Base-by-base conservation (phyloP, 2,329 filamentous ascomycete genomes). In the Chaetomium globosum region DNA sequence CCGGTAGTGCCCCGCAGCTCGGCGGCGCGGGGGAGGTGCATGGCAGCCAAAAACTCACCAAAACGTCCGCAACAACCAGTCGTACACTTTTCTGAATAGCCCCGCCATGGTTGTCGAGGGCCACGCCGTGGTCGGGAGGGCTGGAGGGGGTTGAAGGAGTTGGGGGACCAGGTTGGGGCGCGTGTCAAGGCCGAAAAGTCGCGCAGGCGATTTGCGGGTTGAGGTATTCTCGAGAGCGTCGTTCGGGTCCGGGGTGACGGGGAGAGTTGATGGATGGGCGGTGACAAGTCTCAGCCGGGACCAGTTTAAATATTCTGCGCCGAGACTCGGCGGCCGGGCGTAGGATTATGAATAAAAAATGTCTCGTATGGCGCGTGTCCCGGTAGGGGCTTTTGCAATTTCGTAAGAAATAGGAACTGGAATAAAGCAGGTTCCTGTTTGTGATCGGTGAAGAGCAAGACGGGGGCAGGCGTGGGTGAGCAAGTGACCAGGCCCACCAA, bases 11-110 rank as follows among this genome's bases (percentile, higher is more conserved):
- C 70, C 71, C 73, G 73, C 71, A 70, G 63, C 69, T 63, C 67
- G 64, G 64, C 30, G 63, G 49, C 46, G 67, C 59, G 52, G 53
- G 61, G 61, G 64, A 54, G 61, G 43, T 66, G 59, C 63, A 66
- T 70, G 63, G 69, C 65, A 61, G 65, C 65, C 61, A 63, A 43
- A 39, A 61, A 85, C 87, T 83, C 75, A 98, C 94, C 95, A 99
- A 81, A 99, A 98, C 75, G 95, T 91, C 83, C 94, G 89, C 81
- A 99, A 82, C 78, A 98, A 84, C 94, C 94, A 98, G 87, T 98
- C 95, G 84, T 98, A 98, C 79, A 99, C 89, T 81, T 89, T 90
- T 76, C 90, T 91, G 80, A 99, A 96, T 77, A 99, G 82, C 73
- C 92, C 91, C 74, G 92, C 91, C 93, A 98, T 98, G 80, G 71